phyloP scores from a whole-genome alignment of 2,329 filamentous ascomycete genomes.

The Bipolaris bicolor region DNA sequence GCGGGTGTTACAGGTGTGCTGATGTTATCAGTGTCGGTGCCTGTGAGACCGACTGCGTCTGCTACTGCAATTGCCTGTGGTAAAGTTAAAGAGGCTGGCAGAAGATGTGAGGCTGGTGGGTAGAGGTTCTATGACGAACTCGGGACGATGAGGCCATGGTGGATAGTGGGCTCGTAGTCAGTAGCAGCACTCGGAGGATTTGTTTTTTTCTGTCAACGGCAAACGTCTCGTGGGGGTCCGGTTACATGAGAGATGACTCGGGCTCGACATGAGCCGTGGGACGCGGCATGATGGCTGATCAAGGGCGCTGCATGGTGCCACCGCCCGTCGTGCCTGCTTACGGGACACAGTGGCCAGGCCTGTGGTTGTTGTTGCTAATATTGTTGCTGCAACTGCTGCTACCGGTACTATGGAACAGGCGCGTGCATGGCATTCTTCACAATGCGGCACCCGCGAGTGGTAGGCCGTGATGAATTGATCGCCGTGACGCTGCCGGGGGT shows the following conservation, averaged over 20 bases:
- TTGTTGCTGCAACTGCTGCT: conserved; percentile 13
- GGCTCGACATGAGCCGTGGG: conserved; percentile 2
- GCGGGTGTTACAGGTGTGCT: conserved; percentile 11
- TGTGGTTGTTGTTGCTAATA: no score
- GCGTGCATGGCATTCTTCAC: neutral
- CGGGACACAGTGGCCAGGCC: no score
- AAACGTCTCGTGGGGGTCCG: neutral
- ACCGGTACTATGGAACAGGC: conserved; percentile 4
- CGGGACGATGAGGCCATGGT: conserved; percentile 12
- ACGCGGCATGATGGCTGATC: conserved; percentile 7
- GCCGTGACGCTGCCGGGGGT: neutral
- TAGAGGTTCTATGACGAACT: conserved; percentile 12
- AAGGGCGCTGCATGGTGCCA: conserved; percentile 3
- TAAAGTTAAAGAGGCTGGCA: conserved; percentile 10
- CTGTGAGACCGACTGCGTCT: neutral
- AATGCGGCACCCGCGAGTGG: neutral
- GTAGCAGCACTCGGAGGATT: neutral
- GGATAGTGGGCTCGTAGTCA: neutral
- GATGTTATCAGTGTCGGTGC: neutral
- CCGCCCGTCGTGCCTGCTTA: conserved; percentile 9
- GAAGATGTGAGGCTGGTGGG: no score
- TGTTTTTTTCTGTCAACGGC: neutral
- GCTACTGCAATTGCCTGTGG: conserved; percentile 11
- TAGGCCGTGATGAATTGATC: no score
- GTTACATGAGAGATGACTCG: conserved; percentile 2